phyloP scores from a whole-genome alignment of 176 grass and related monocot species.

The Thinopyrum elongatum region DNA sequence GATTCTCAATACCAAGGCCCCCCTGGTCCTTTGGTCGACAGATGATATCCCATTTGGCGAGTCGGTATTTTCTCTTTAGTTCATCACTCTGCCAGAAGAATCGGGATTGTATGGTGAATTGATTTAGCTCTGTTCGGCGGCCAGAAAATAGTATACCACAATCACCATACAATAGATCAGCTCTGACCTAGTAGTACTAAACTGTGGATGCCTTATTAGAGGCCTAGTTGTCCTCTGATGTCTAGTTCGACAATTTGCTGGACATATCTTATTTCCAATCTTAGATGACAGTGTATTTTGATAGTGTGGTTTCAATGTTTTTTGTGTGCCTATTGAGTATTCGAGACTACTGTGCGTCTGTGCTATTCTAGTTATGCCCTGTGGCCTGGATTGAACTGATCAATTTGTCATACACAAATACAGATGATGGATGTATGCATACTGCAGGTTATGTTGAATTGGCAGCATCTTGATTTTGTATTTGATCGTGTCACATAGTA shows the following conservation, averaged over 20 bases:
- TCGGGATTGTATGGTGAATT: not conserved
- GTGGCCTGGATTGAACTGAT: not conserved
- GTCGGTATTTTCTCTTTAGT: too few relatives aligned
- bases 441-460: not conserved
- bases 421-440: not conserved
- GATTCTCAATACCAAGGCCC: too few relatives aligned
- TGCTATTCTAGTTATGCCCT: not conserved
- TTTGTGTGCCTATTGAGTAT: not conserved
- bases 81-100: too few relatives aligned
- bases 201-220: not conserved
- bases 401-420: not conserved
- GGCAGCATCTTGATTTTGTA: not conserved
- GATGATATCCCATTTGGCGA: too few relatives aligned
- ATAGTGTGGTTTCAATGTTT: not conserved
- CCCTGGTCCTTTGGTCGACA: too few relatives aligned
- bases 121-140: not conserved
- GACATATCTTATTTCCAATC: not conserved
- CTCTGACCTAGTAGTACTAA: too few relatives aligned
- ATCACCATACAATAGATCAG: too few relatives aligned
- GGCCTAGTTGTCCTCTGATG: not conserved
- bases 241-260: not conserved
- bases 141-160: slow-evolving; percentile 10
- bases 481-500: not conserved
- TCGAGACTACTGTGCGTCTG: not conserved
- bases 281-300: not conserved